Conservation (phyloP, 208 protist genomes). For the Leishmania turanica region DNA sequence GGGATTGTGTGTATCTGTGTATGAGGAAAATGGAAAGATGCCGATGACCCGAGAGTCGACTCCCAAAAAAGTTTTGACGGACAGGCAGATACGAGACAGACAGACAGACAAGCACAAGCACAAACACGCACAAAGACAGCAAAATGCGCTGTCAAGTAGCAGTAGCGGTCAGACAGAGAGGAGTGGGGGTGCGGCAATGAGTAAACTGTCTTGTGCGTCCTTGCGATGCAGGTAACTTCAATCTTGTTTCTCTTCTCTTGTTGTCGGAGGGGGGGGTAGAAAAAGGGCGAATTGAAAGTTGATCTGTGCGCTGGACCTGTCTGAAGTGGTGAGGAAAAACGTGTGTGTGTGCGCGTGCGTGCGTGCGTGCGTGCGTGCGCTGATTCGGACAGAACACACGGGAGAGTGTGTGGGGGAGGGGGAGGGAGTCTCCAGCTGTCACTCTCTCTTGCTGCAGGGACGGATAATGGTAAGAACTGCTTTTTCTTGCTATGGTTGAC, state of each 20-base stretch:
- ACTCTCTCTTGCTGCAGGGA: not conserved
- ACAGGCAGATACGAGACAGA: not conserved
- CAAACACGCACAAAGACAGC: not conserved
- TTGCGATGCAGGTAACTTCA: not conserved
- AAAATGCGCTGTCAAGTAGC: not conserved
- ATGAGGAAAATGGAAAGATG: not conserved
- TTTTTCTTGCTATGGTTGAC: not conserved
- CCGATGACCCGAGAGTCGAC: not conserved
- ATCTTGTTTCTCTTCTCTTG: not conserved
- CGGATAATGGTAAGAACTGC: not conserved
- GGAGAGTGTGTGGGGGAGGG: not conserved
- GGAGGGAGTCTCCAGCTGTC: not conserved
- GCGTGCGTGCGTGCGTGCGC: not conserved
- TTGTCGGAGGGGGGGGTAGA: not conserved
- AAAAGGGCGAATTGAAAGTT: not conserved
- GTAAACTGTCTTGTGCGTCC: not conserved
- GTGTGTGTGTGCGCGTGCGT: not conserved
- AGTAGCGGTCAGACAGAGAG: not conserved
- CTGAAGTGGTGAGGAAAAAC: not conserved
- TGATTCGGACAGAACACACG: not conserved
- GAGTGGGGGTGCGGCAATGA: not conserved
- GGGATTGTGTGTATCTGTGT: not conserved
- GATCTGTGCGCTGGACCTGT: not conserved
- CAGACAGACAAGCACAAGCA: not conserved
- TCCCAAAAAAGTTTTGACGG: not conserved